These are phyloP conservation scores for Meripilus lineatus DNA, from an alignment of 1,284 basidiomycete species.

Conservation along the genomic window DNA sequence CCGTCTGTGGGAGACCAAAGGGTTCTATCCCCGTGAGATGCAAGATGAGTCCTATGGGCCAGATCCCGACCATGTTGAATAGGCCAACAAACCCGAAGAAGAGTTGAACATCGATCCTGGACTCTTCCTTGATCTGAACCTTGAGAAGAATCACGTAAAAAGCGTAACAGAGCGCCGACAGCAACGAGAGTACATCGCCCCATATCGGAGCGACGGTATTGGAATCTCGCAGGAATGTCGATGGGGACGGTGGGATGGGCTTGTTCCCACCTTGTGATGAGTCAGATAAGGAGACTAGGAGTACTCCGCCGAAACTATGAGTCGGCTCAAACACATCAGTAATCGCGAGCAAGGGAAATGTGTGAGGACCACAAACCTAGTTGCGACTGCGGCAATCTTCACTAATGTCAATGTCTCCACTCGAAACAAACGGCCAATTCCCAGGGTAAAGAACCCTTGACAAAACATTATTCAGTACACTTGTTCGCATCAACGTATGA, in stretches of 20 bases:
- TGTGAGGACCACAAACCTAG: conserved; percentile 50
- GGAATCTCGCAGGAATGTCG: conserved; percentile 4
- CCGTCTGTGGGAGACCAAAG: conserved; percentile 69
- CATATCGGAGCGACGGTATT: conserved; percentile 34
- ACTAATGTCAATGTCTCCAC: conserved; percentile 77
- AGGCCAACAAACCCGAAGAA: conserved; percentile 94
- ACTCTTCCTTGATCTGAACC: conserved; percentile 78
- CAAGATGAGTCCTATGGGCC: conserved; percentile 81
- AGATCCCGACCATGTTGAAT: conserved; percentile 79
- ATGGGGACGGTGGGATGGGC: no score
- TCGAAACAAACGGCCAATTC: conserved; percentile 76
- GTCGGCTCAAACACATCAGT: conserved; percentile 1
- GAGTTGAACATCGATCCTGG: conserved; percentile 87
- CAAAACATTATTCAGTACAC: conserved; percentile 4
- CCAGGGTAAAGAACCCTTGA: conserved; percentile 91
- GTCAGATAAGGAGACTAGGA: conserved; percentile 84
- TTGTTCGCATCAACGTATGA: neutral
- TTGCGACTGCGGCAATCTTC: conserved; percentile 79
- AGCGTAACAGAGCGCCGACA: conserved; percentile 86
- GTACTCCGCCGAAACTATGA: conserved; percentile 77
- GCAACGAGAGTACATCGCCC: conserved; percentile 77
- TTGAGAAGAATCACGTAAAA: conserved; percentile 93
- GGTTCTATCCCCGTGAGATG: conserved; percentile 74
- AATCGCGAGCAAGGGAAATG: neutral
- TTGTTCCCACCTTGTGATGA: conserved; percentile 30